Conservation (phyloP, 179 eudicot species). For the Camellia oleifera region DNA sequence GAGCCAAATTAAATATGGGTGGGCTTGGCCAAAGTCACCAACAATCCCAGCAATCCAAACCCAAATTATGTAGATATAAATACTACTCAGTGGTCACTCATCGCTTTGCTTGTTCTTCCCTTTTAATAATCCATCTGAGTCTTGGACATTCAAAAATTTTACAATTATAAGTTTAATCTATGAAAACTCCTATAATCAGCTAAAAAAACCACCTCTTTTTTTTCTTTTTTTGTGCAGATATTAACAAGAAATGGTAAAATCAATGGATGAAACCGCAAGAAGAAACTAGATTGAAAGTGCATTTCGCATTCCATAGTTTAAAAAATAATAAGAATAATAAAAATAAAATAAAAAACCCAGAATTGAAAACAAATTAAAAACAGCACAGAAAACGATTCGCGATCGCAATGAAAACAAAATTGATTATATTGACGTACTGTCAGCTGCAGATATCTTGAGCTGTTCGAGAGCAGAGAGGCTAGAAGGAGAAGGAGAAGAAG, state of each 20-base stretch:
- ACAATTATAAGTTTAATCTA: neutral
- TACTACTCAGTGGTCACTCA: no score
- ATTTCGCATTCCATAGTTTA: neutral
- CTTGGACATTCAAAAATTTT: neutral
- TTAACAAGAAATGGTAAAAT: neutral
- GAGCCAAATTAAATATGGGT: no score
- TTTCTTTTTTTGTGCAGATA: neutral
- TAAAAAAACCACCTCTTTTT: neutral
- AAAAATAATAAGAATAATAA: no score
- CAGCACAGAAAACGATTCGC: neutral
- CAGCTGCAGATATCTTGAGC: constrained; percentile 91
- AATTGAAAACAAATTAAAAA: neutral
- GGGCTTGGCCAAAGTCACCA: no score
- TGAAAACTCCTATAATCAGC: neutral
- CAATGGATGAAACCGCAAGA: neutral
- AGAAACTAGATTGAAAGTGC: neutral
- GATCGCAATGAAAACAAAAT: neutral
- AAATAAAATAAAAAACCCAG: no score
- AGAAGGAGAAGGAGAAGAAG: constrained; percentile 32
- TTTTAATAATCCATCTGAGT: neutral
- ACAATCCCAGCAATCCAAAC: no score
- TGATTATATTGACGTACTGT: constrained; percentile 42
- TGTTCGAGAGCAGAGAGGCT: constrained; percentile 81
- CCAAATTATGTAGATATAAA: no score
- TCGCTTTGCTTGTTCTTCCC: neutral